Conservation (phyloP, 306 rosid species). For the Ochetophila trinervis region DNA sequence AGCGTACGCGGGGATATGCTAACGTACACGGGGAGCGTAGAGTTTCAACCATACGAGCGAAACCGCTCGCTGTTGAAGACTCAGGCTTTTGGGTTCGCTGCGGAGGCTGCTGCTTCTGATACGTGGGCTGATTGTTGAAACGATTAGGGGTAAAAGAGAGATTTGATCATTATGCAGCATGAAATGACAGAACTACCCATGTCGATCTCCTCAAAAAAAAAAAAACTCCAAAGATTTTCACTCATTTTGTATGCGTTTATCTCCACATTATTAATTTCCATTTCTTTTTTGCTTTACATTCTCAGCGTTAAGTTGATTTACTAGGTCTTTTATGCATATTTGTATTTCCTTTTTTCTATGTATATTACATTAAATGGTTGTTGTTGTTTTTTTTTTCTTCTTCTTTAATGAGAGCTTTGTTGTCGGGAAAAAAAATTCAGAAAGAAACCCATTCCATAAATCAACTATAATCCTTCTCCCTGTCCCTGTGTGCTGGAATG, state of each 20-base stretch:
- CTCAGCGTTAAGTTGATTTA: too few species aligned
- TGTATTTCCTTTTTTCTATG: too few species aligned
- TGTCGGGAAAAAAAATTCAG: too few species aligned
- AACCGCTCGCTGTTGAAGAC: slow-evolving; percentile 39
- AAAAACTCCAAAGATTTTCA: neutral
- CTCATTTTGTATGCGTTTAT: slow-evolving; percentile 3
- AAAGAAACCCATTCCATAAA: too few species aligned
- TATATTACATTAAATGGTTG: too few species aligned
- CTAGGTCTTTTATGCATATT: too few species aligned
- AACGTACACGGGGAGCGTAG: slow-evolving; percentile 52
- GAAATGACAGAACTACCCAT: neutral
- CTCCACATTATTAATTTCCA: too few species aligned
- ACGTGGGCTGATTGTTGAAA: slow-evolving; percentile 37
- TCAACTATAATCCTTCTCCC: too few species aligned
- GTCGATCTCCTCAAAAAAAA: neutral
- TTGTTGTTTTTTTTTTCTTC: too few species aligned
- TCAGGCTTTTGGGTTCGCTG: slow-evolving; percentile 57
- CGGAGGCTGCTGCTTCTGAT: slow-evolving; percentile 45
- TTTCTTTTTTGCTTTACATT: too few species aligned
- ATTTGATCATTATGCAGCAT: neutral
- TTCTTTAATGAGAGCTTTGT: too few species aligned
- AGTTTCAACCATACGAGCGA: slow-evolving; percentile 30
- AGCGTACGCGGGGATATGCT: slow-evolving; percentile 59
- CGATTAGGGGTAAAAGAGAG: slow-evolving; percentile 8
- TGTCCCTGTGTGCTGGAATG: too few species aligned